A percentile compares a stretch with the other conserved stretches of the same genome.
Evolutionary conservation across 768 basidiomycete species (phyloP).

Genomic region (Panaeolus papilionaceus): DNA sequence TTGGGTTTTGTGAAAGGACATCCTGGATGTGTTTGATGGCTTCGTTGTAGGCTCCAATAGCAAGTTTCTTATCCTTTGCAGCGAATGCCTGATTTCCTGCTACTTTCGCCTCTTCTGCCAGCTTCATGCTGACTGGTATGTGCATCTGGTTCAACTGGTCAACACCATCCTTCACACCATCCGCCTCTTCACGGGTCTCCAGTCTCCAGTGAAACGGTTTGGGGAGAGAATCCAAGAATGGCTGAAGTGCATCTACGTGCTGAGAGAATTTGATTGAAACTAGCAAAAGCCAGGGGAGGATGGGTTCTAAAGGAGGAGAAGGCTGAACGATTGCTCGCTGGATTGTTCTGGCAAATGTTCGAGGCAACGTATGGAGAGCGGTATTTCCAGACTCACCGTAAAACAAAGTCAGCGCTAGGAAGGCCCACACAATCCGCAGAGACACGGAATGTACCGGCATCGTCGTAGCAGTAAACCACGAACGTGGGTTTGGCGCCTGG

Average conservation of each 20-base stretch:
- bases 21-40: conserved; percentile 35
- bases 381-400: conserved; percentile 29
- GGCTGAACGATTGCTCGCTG: conserved; percentile 39
- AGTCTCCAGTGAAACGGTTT: conserved; percentile 41
- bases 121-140: conserved; percentile 27
- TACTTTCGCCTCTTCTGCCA: conserved; percentile 28
- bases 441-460: conserved; percentile 30
- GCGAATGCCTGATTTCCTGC: conserved; percentile 21
- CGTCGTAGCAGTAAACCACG: conserved; percentile 36
- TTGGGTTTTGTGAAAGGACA: conserved; percentile 33
- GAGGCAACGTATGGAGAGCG: neutral
- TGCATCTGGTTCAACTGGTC: conserved; percentile 34
- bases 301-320: conserved; percentile 33
- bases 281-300: conserved; percentile 36
- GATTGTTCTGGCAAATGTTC: conserved; percentile 27
- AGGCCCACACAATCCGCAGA: conserved; percentile 31
- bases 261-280: conserved; percentile 36
- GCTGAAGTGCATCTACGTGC: conserved; percentile 33
- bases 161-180: conserved; percentile 35
- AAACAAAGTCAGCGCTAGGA: conserved; percentile 35
- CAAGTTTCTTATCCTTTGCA: conserved; percentile 32
- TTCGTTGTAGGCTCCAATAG: conserved; percentile 36
- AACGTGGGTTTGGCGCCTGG: conserved; percentile 31
- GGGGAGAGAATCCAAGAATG: conserved; percentile 47
- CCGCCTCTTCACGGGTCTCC: conserved; percentile 39